phyloP scores from a whole-genome alignment of 1,284 basidiomycete species.

The Pseudozyma sp. region DNA sequence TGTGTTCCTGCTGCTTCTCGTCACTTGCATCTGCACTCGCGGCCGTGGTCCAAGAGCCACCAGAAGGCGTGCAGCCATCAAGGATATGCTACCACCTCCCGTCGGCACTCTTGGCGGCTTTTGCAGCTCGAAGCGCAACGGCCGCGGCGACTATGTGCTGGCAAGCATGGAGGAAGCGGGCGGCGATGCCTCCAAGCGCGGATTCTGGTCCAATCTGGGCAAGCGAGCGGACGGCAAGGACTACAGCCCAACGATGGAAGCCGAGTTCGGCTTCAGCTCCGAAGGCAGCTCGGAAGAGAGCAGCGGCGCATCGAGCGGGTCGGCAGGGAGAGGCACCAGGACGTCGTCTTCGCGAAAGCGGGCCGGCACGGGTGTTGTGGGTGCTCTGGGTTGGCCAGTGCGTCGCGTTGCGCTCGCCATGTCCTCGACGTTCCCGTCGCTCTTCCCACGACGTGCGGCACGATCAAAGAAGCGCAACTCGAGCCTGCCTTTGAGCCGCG shows the following conservation, averaged over 20 bases:
- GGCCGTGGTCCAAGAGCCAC: conserved; percentile 48
- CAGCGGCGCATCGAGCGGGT: conserved; percentile 30
- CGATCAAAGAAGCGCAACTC: conserved; percentile 44
- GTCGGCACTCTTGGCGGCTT: conserved; percentile 49
- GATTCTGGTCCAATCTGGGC: conserved; percentile 46
- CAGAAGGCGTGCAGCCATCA: conserved; percentile 42
- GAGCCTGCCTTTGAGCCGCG: conserved; percentile 27
- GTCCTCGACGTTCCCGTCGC: conserved; percentile 31
- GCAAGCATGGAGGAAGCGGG: conserved; percentile 62
- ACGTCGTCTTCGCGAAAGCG: conserved; percentile 22
- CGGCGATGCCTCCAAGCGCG: conserved; percentile 27
- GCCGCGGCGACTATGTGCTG: conserved; percentile 59
- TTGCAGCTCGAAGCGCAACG: conserved; percentile 34
- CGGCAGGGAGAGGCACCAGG: conserved; percentile 19
- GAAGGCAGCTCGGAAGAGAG: conserved; percentile 54
- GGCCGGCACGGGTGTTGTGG: conserved; percentile 17
- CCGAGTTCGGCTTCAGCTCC: conserved; percentile 48
- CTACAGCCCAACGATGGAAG: conserved; percentile 49
- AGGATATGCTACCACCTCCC: conserved; percentile 54
- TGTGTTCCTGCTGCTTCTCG: conserved; percentile 43
- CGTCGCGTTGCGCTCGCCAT: conserved; percentile 33
- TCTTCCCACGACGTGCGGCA: conserved; percentile 24
- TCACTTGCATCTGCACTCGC: conserved; percentile 51
- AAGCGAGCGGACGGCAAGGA: conserved; percentile 35
- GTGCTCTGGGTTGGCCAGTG: conserved; percentile 37